Conservation (phyloP, 257 asterid genomes). For the Ballota nigra region DNA sequence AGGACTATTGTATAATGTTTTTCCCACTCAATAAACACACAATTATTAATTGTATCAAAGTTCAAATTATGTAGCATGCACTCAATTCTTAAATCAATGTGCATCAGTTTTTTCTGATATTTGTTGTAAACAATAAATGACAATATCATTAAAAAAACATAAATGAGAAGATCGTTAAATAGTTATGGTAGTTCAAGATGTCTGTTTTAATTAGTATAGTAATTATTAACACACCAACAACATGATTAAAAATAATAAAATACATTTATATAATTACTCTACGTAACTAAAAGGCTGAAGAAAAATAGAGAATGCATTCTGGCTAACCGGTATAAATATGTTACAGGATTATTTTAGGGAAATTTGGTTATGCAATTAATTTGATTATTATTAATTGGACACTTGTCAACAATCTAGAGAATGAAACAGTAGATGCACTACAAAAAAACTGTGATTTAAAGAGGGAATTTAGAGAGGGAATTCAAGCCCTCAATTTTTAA, state of each 20-base stretch:
- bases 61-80: conserved; percentile 8
- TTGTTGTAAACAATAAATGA: conserved; percentile 21
- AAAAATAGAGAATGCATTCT: background rate
- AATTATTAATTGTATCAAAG: background rate
- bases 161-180: background rate
- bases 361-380: too few relatives aligned
- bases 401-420: too few relatives aligned
- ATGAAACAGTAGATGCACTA: too few relatives aligned
- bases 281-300: too few relatives aligned
- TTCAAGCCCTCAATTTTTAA: too few relatives aligned
- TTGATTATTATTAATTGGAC: too few relatives aligned
- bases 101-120: conserved; percentile 1
- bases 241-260: background rate
- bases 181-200: background rate
- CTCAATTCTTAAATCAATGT: background rate
- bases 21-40: background rate
- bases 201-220: background rate
- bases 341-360: too few relatives aligned
- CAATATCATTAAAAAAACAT: background rate
- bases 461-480: too few relatives aligned
- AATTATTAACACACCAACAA: background rate
- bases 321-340: too few relatives aligned
- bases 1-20: background rate
- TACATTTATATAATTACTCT: too few relatives aligned
- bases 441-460: too few relatives aligned